Evolutionary conservation across 208 protist species (phyloP), one percentile per base, ranked within the genome.

Genomic region (Acanthamoeba culbertsoni): DNA sequence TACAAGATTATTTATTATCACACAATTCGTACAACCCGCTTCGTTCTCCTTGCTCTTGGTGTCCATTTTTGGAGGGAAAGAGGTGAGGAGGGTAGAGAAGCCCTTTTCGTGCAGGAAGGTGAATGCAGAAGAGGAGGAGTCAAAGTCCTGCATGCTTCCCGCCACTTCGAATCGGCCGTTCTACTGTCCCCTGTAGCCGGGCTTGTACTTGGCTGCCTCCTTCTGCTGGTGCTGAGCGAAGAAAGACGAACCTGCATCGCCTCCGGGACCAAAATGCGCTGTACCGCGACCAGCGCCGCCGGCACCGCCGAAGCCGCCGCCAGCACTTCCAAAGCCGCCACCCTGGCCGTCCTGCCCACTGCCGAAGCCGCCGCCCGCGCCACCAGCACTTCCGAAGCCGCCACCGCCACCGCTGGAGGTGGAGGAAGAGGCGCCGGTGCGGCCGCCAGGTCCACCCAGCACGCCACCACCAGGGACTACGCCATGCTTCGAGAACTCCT

Each of bases 141-240:
- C n/a, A n/a, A n/a, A n/a, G n/a, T n/a, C n/a, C n/a, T n/a, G n/a
- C n/a, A n/a, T n/a, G n/a, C n/a, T n/a, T n/a, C n/a, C n/a, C n/a
- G n/a, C 62, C 33, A 71, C 18, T n/a, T 23, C 18, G 62, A 71
- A 8, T 20, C 4, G 57, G 23, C 12, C 16, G 20, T 28, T 12
- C 18, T 35, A 42, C 63, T 37, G 40, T 40, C 86, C 86, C 8
- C 63, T 68, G 59, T 55, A 92, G 62, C 86, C 86, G 62, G 86
- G 86, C 43, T 92, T 92, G 86, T 28, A 92, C 86, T 92, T 92
- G 86, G 86, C 86, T 12, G 86, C 55, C 43, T 92, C 86, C 62
- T 92, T 92, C 45, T 77, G 59, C 86, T 92, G 86, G 35, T 92
- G 86, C 28, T 92, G 86, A 16, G 53, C 48, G 63, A 92, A 92